Evolutionary conservation across 768 basidiomycete species (phyloP).

Genomic region (Podaxis mareebaensis): DNA sequence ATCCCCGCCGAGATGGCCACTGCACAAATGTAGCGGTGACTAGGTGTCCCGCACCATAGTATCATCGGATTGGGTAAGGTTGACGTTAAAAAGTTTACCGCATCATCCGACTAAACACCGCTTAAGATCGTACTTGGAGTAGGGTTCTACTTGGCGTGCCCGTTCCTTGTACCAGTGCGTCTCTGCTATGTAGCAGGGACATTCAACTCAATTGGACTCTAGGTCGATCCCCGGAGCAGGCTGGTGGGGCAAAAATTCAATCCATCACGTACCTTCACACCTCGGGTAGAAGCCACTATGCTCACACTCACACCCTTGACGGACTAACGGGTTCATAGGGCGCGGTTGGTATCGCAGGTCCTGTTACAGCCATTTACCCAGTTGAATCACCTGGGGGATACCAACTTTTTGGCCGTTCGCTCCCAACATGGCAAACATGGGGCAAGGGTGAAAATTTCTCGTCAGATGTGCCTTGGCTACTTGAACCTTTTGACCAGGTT

Average conservation of each 20-base stretch:
- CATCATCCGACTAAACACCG: constrained; percentile 7
- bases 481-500: constrained; percentile 65
- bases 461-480: constrained; percentile 55
- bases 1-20: too few relatives aligned
- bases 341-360: constrained; percentile 69
- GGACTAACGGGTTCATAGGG: constrained; percentile 38
- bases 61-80: constrained; percentile 49
- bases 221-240: constrained; percentile 60
- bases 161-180: constrained; percentile 59
- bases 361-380: constrained; percentile 66
- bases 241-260: constrained; percentile 76
- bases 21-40: too few relatives aligned
- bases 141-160: constrained; percentile 66
- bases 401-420: constrained; percentile 60
- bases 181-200: background rate
- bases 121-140: constrained; percentile 58
- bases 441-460: constrained; percentile 49
- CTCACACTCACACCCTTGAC: background rate
- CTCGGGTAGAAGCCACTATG: constrained; percentile 40
- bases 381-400: constrained; percentile 68
- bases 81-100: background rate
- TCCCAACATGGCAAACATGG: constrained; percentile 69
- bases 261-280: constrained; percentile 66
- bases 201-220: background rate
- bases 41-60: too few relatives aligned